Base-by-base conservation (phyloP, 129 eudicot genomes). In the Flaveria ramosissima region DNA sequence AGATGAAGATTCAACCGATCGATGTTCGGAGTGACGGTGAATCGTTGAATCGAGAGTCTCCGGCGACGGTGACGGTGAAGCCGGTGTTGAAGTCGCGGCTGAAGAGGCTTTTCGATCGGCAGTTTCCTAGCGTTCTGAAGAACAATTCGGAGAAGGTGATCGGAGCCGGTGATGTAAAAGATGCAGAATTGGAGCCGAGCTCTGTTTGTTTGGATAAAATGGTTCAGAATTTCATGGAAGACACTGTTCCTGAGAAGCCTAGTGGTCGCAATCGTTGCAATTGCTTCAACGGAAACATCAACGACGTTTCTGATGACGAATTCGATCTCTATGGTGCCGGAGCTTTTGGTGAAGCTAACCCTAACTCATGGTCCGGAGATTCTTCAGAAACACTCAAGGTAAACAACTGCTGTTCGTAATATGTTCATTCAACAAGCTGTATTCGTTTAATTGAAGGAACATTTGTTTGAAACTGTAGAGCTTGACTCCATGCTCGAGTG, bases 151-250 rank as follows among this genome's bases (percentile, higher is more conserved):
- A 88, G 56, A 89, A 92, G 20, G 74, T 81, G 80, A 70, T 69
- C 32, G 61, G 65, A 3, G 82, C 75, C 76, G 72, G 80, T 50
- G 70, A 67, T 12, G 70, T 77, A 20, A 86, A 79, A 52, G 85
- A 71, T 14, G 84, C 59, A 48, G 86, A 89, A 68, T 84, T 92
- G 19, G 97, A 92, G 80, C 97, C 97, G 65, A 89, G 92, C 87
- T 92, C 97, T 8, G 88, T 92, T 45, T 89, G 96, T 50, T 70
- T 92, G 86, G 96, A 86, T 2, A 92, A 86, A 68, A 87, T 92
- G 97, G 97, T 92, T 16, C 92, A 84, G 73, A 92, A 84, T 73
- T 92, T 89, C 74, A 87, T 92, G 0, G 97, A 92, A 71, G 97
- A 89, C 72, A 75, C 71, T 30, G 30, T 52, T 59, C 87, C 78